A percentile compares a stretch with the other conserved stretches of the same genome.
Evolutionary conservation across 805 yeast species (phyloP).

Genomic region (Cyberlindnera americana): DNA sequence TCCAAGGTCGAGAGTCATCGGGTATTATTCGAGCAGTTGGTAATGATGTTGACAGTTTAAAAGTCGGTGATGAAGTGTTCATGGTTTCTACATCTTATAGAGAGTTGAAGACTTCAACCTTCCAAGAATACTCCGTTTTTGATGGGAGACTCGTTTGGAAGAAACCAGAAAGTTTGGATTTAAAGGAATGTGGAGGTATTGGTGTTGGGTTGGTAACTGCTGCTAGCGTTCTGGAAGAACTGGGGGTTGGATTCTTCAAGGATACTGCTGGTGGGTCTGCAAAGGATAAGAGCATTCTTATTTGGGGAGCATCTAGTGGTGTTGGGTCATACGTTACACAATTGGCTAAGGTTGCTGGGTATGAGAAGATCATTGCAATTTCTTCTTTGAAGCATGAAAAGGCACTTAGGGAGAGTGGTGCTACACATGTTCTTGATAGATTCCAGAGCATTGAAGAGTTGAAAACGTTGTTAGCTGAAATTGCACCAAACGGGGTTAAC

Average conservation of each 20-base stretch:
- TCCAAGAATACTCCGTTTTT: constrained; percentile 42
- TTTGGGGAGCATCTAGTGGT: constrained; percentile 50
- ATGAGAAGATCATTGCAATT: constrained; percentile 38
- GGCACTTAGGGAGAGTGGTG: constrained; percentile 39
- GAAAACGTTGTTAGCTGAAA: constrained; percentile 18
- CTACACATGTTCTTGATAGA: constrained; percentile 38
- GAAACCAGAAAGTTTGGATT: constrained; percentile 33
- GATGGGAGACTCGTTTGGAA: constrained; percentile 45
- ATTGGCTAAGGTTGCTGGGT: constrained; percentile 37
- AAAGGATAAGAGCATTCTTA: constrained; percentile 22
- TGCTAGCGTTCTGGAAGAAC: constrained; percentile 31
- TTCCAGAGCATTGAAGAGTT: constrained; percentile 27
- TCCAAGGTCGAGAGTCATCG: constrained; percentile 45
- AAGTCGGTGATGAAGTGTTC: constrained; percentile 37
- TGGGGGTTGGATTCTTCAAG: constrained; percentile 20
- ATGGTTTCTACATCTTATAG: constrained; percentile 45
- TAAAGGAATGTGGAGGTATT: constrained; percentile 41
- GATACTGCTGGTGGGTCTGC: constrained; percentile 4
- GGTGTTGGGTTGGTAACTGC: constrained; percentile 50
- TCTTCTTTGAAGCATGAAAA: constrained; percentile 40
- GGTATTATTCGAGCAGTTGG: constrained; percentile 39
- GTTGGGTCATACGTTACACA: constrained; percentile 44
- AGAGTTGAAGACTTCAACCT: constrained; percentile 43
- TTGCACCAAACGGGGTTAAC: constrained; percentile 29
- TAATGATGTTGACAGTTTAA: constrained; percentile 29